These are phyloP conservation scores for Penicillium fimorum DNA, from an alignment of 495 filamentous ascomycete species.

Conservation along the genomic window DNA sequence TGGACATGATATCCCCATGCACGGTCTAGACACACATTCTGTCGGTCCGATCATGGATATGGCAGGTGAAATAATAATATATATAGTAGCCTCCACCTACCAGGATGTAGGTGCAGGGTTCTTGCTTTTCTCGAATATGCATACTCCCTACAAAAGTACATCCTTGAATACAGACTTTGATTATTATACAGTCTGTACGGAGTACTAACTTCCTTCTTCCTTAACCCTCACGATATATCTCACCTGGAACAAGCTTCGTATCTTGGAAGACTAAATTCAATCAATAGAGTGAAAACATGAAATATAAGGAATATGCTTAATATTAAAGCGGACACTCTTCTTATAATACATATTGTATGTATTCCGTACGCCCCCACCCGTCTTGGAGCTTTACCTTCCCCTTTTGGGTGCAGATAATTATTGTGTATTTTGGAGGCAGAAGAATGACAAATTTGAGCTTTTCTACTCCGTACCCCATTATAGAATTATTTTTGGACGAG, in stretches of 20 bases:
- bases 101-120: conserved; percentile 3
- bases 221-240: too few species aligned
- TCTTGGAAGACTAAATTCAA: not conserved
- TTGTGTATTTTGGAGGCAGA: too few species aligned
- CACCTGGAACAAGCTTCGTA: not conserved
- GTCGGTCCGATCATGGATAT: not conserved
- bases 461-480: too few species aligned
- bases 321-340: not conserved
- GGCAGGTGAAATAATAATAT: not conserved
- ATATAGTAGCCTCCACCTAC: conserved; percentile 1
- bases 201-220: too few species aligned
- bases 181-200: too few species aligned
- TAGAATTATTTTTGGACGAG: not conserved
- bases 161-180: too few species aligned
- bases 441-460: not conserved
- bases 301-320: not conserved
- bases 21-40: not conserved
- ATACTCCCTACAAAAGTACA: not conserved
- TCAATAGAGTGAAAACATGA: not conserved
- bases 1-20: not conserved
- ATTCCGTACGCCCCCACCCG: not conserved
- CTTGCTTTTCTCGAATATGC: not conserved
- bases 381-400: not conserved
- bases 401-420: not conserved
- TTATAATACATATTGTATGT: not conserved